Conservation (phyloP, 169 alveolate species). For the Plasmodium gaboni region DNA sequence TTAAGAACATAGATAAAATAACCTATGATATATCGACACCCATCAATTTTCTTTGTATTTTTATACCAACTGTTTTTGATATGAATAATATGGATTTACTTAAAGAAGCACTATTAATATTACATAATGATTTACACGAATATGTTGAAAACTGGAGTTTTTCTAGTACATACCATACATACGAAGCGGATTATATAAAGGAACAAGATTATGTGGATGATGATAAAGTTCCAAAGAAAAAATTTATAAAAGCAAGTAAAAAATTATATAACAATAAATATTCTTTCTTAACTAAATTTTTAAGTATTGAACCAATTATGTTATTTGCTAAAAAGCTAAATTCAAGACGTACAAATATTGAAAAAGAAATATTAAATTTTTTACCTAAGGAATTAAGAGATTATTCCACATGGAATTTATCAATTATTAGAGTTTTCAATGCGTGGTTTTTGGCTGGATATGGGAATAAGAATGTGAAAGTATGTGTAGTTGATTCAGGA, state of each 20-base stretch:
- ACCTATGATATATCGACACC: constrained; percentile 49
- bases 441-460: constrained; percentile 75
- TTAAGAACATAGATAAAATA: constrained; percentile 24
- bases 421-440: constrained; percentile 55
- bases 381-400: constrained; percentile 64
- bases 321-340: constrained; percentile 1
- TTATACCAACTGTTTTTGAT: constrained; percentile 61
- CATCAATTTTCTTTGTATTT: constrained; percentile 62
- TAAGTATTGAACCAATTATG: constrained; percentile 6
- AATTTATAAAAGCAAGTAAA: constrained; percentile 34
- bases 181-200: background rate
- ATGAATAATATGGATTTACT: constrained; percentile 39
- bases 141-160: constrained; percentile 69
- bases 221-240: background rate
- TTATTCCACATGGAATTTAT: constrained; percentile 69
- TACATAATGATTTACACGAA: constrained; percentile 22
- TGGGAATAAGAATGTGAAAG: constrained; percentile 74
- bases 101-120: constrained; percentile 47
- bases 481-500: constrained; percentile 91
- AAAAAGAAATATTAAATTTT: constrained; percentile 31
- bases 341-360: background rate
- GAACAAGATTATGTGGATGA: background rate
- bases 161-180: constrained; percentile 42
- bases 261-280: constrained; percentile 33
- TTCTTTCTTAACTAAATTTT: constrained; percentile 28